phyloP scores from a whole-genome alignment of 257 asterid genomes.

The Gentiana straminea region DNA sequence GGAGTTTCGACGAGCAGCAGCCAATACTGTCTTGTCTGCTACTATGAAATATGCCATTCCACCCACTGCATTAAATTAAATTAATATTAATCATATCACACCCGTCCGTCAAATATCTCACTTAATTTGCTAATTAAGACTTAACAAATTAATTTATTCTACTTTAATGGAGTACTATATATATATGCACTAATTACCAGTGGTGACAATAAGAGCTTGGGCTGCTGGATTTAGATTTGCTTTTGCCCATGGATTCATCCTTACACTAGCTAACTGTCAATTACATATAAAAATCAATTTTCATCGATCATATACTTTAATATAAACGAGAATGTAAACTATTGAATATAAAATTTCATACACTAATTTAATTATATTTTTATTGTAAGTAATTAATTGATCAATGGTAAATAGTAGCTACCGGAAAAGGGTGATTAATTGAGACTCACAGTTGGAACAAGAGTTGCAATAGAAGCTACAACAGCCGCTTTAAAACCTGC shows the following conservation, averaged over 20 bases:
- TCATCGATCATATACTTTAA: background rate
- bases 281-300: background rate
- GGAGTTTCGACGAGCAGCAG: conserved; percentile 64
- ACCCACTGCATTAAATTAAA: conserved; percentile 26
- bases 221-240: conserved; percentile 81
- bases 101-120: too few relatives aligned
- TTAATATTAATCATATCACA: too few relatives aligned
- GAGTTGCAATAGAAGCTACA: conserved; percentile 67
- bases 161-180: too few relatives aligned
- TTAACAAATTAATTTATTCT: too few relatives aligned
- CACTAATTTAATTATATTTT: too few relatives aligned
- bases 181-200: conserved; percentile 23
- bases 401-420: too few relatives aligned
- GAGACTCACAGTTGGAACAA: conserved; percentile 66
- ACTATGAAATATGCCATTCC: conserved; percentile 90
- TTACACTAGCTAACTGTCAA: conserved; percentile 60
- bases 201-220: conserved; percentile 79
- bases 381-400: too few relatives aligned
- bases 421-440: background rate
- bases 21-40: conserved; percentile 82
- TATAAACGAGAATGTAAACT: too few relatives aligned
- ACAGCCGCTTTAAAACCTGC: conserved; percentile 88
- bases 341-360: too few relatives aligned
- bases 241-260: conserved; percentile 79
- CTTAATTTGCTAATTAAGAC: too few relatives aligned